phyloP scores from a whole-genome alignment of 2,329 filamentous ascomycete genomes.

The Botrytis byssoidea region DNA sequence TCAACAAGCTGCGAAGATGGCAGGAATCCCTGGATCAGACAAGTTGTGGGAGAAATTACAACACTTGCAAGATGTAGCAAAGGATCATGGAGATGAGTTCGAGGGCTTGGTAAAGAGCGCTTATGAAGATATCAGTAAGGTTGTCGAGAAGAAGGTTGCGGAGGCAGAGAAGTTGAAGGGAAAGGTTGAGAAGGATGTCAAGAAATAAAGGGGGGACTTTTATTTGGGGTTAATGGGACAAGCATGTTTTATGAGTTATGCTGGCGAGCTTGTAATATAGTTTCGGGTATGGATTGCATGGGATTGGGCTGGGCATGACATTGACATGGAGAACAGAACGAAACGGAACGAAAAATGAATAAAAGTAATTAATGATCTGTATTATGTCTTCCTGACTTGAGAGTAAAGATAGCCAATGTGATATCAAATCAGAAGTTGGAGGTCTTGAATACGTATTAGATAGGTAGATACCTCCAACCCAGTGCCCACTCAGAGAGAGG shows the following conservation, averaged over 20 bases:
- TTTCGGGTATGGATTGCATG: not conserved
- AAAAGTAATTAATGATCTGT: not conserved
- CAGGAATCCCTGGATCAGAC: conserved; percentile 54
- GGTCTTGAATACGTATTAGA: not conserved
- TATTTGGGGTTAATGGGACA: too few relatives aligned
- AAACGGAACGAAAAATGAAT: not conserved
- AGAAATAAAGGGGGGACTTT: conserved; percentile 17
- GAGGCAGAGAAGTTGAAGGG: conserved; percentile 59
- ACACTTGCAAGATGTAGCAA: conserved; percentile 61
- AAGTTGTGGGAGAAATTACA: conserved; percentile 65
- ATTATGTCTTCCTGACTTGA: too few relatives aligned
- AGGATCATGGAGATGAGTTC: conserved; percentile 68
- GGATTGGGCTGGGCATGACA: not conserved
- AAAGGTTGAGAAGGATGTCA: conserved; percentile 42
- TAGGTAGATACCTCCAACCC: not conserved
- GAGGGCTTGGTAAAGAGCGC: conserved; percentile 69
- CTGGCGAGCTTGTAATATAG: not conserved
- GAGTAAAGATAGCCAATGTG: not conserved
- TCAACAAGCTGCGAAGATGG: conserved; percentile 62
- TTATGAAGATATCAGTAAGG: conserved; percentile 62
- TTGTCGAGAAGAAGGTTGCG: conserved; percentile 59
- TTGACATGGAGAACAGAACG: not conserved
- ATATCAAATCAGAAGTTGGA: not conserved
- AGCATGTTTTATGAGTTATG: not conserved
- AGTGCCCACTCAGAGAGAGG: not conserved